Conservation (phyloP, 2,329 filamentous ascomycete species). For the Coleophoma cylindrospora region DNA sequence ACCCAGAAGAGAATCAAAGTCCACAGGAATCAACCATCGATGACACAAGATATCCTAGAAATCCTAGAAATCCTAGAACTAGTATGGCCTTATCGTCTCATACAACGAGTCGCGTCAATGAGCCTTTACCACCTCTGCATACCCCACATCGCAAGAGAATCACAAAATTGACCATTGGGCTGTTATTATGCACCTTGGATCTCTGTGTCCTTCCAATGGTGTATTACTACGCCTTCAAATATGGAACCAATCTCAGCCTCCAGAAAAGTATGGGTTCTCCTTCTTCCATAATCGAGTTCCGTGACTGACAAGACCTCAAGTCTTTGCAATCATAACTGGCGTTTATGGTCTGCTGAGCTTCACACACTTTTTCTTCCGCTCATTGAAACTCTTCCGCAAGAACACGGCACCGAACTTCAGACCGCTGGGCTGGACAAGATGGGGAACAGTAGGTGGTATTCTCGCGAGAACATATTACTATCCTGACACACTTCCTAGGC, state of each 20-base stretch:
- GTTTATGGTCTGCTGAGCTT: conserved; percentile 22
- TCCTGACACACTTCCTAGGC: conserved; percentile 5
- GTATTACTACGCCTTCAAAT: conserved; percentile 22
- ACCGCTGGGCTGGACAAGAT: conserved; percentile 22
- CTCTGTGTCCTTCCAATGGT: conserved; percentile 18
- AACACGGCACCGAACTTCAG: conserved; percentile 14
- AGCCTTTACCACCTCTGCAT: conserved; percentile 16
- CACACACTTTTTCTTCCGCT: conserved; percentile 18
- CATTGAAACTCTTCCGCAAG: conserved; percentile 16
- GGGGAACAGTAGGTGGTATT: conserved; percentile 17
- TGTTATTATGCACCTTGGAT: conserved; percentile 14
- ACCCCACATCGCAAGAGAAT: conserved; percentile 17
- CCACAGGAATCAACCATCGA: no score
- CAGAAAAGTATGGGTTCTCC: conserved; percentile 14
- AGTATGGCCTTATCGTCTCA: neutral
- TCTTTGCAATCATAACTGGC: conserved; percentile 20
- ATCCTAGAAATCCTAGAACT: neutral
- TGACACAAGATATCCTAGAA: no score
- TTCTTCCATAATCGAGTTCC: neutral
- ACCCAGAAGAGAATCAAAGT: no score
- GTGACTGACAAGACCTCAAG: conserved; percentile 4
- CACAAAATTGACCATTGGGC: conserved; percentile 7
- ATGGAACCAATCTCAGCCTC: conserved; percentile 14
- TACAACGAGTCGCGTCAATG: conserved; percentile 1
- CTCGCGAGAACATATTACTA: neutral